Conservation (phyloP, 192 early-diverging fungal genomes). For the Coemansia umbellata region DNA sequence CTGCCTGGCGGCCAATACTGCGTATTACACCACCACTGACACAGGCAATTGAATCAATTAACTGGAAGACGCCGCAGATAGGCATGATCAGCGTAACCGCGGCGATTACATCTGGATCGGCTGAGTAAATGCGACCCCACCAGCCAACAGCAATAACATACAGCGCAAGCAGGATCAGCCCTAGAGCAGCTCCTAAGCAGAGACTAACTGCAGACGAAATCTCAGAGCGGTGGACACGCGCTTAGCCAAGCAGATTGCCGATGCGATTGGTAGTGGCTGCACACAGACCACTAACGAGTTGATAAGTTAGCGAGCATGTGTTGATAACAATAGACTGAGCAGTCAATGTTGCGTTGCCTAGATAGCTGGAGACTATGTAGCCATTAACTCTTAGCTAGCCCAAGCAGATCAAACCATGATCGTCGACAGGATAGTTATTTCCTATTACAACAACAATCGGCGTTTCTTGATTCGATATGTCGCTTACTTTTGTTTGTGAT, state of each 20-base stretch:
- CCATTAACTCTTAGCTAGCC: conserved; percentile 71
- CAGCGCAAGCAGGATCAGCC: conserved; percentile 36
- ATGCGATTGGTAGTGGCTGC: conserved; percentile 74
- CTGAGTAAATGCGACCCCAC: no score
- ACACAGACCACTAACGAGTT: conserved; percentile 62
- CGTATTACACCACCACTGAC: conserved; percentile 52
- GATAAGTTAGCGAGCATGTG: conserved; percentile 64
- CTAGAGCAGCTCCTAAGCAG: conserved; percentile 38
- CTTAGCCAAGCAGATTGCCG: conserved; percentile 62
- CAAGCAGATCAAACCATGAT: conserved; percentile 80
- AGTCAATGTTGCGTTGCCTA: conserved; percentile 62
- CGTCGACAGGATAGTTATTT: conserved; percentile 73
- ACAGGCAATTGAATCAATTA: conserved; percentile 51
- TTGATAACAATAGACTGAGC: conserved; percentile 74
- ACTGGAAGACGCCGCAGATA: conserved; percentile 65
- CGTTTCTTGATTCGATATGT: no score
- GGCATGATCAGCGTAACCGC: conserved; percentile 70
- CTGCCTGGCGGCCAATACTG: conserved; percentile 40
- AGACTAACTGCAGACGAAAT: conserved; percentile 42
- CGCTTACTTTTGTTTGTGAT: not conserved
- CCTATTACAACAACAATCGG: no score
- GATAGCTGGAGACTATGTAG: conserved; percentile 71
- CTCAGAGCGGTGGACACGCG: conserved; percentile 52
- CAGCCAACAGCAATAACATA: conserved; percentile 40
- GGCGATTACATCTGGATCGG: conserved; percentile 61